Conservation (phyloP, 805 yeast genomes). For the Metschnikowia similis region DNA sequence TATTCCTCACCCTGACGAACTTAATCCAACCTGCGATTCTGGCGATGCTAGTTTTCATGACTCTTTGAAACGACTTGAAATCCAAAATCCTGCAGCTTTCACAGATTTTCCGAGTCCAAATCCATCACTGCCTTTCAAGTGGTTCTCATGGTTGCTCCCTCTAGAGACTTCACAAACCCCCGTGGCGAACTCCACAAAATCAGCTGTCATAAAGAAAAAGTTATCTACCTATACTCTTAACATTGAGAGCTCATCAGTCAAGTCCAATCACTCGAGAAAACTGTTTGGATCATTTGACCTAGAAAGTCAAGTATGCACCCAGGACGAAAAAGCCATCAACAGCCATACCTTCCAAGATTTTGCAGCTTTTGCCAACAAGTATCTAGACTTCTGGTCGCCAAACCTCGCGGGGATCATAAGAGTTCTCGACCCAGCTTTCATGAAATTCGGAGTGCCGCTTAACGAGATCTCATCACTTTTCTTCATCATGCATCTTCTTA, state of each 20-base stretch:
- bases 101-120: background rate
- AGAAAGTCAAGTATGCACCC: slow-evolving; percentile 10
- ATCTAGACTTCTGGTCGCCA: slow-evolving; percentile 13
- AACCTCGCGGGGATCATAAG: background rate
- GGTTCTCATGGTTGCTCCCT: slow-evolving; percentile 9
- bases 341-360: slow-evolving; percentile 23
- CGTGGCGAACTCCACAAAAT: background rate
- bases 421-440: slow-evolving; percentile 15
- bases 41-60: background rate
- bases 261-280: slow-evolving; percentile 5
- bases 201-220: slow-evolving; percentile 14
- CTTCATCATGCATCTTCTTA: slow-evolving; percentile 7
- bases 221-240: slow-evolving; percentile 20
- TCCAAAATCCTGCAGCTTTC: background rate
- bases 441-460: slow-evolving; percentile 12
- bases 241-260: slow-evolving; percentile 13
- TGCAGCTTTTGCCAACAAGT: slow-evolving; percentile 18
- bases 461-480: slow-evolving; percentile 7
- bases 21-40: background rate
- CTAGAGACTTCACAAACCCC: background rate
- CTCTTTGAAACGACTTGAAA: background rate
- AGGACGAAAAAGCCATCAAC: slow-evolving; percentile 11
- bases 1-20: background rate
- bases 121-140: background rate
- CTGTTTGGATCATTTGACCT: slow-evolving; percentile 16